phyloP scores from a whole-genome alignment of 768 basidiomycete species.

The Auricularia heimuer region DNA sequence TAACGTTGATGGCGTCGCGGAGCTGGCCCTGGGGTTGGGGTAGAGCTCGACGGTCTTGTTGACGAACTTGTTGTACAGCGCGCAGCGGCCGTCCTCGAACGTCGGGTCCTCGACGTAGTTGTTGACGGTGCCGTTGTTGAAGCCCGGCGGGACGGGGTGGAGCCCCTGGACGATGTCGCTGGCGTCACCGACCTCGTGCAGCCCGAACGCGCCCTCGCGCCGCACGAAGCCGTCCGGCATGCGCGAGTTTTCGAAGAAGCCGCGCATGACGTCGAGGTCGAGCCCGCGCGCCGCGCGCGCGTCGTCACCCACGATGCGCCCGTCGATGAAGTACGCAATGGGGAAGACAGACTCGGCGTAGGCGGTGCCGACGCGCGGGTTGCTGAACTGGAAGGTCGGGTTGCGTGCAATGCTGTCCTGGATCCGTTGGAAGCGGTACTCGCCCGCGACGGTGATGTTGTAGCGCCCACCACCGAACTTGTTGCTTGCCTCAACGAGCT shows the following conservation, averaged over 20 bases:
- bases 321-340: constrained; percentile 5
- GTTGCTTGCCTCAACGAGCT: not conserved
- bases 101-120: not conserved
- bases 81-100: not conserved
- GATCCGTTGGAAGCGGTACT: constrained; percentile 4
- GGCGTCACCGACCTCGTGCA: not conserved
- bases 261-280: constrained; percentile 3
- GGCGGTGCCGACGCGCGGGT: constrained; percentile 2
- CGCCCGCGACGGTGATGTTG: constrained; percentile 3
- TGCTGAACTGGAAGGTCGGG: constrained; percentile 5
- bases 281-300: not conserved
- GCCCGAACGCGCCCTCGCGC: not conserved
- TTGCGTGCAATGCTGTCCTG: constrained; percentile 5
- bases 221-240: constrained; percentile 3
- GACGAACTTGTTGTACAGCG: constrained; percentile 3
- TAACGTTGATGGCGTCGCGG: constrained; percentile 1
- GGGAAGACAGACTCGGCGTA: constrained; percentile 8
- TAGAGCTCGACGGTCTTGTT: not conserved
- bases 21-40: constrained; percentile 4
- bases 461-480: not conserved
- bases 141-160: not conserved
- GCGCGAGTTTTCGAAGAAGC: constrained; percentile 1
- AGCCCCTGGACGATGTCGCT: not conserved
- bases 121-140: not conserved
- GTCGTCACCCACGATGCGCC: not conserved